phyloP scores from a whole-genome alignment of 2,329 filamentous ascomycete genomes.

The Trichoderma sp. region DNA sequence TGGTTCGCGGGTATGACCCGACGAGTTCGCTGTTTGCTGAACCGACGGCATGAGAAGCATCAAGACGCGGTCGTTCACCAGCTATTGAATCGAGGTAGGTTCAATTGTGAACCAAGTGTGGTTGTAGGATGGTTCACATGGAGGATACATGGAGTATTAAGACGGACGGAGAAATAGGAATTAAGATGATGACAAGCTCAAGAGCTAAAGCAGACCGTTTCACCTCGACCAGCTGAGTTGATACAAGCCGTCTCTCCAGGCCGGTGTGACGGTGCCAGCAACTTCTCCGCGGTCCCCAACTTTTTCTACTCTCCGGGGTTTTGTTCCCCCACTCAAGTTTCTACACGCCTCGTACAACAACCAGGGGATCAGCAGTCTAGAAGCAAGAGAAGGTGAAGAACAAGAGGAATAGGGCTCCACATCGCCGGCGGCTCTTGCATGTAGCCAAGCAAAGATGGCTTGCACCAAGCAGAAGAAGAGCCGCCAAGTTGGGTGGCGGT shows the following conservation, averaged over 20 bases:
- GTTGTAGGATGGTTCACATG: neutral
- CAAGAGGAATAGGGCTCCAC: constrained; percentile 8
- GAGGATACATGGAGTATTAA: neutral
- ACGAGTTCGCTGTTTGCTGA: neutral
- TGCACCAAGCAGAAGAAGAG: neutral
- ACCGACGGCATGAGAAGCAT: neutral
- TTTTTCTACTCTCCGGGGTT: neutral
- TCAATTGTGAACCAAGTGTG: no score
- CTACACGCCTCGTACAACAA: neutral
- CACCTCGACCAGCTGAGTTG: neutral
- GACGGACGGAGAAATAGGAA: constrained; percentile 1
- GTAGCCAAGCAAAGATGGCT: no score
- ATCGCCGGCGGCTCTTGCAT: constrained; percentile 10
- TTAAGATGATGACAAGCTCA: neutral
- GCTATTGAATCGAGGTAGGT: no score
- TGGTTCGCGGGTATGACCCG: neutral
- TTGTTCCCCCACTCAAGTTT: constrained; percentile 1
- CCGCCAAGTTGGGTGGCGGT: constrained; percentile 15
- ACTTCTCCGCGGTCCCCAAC: constrained; percentile 8
- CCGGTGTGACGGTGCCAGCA: constrained; percentile 3
- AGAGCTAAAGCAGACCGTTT: neutral
- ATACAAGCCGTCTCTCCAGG: no score
- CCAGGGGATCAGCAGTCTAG: constrained; percentile 19
- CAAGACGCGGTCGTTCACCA: neutral
- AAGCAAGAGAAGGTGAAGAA: constrained; percentile 8